phyloP scores from a whole-genome alignment of 768 basidiomycete species.

The Leccinum arenicola region DNA sequence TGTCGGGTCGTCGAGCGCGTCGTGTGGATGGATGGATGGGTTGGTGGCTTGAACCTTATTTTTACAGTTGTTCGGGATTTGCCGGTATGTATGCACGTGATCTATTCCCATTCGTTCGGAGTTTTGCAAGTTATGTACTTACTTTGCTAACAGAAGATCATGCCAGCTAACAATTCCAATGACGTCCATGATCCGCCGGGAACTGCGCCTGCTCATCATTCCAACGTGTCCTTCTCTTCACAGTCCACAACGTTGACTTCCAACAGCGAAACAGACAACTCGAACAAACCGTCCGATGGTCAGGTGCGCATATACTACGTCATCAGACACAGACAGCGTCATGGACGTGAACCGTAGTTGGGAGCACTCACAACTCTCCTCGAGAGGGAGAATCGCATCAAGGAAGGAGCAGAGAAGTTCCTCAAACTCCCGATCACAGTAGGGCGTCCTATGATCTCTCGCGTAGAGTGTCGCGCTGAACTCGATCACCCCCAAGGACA shows the following conservation, averaged over 20 bases:
- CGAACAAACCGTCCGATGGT: slow-evolving; percentile 23
- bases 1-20: slow-evolving; percentile 39
- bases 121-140: neutral
- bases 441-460: slow-evolving; percentile 12
- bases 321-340: neutral
- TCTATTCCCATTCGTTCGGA: neutral
- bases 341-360: slow-evolving; percentile 43
- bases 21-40: slow-evolving; percentile 25
- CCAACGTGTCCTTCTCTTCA: slow-evolving; percentile 30
- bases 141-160: slow-evolving; percentile 6
- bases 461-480: slow-evolving; percentile 9
- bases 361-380: slow-evolving; percentile 65
- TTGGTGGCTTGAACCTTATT: slow-evolving; percentile 34
- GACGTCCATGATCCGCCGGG: slow-evolving; percentile 27
- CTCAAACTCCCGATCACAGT: slow-evolving; percentile 65
- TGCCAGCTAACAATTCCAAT: slow-evolving; percentile 25
- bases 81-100: slow-evolving; percentile 11
- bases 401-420: slow-evolving; percentile 90
- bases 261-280: slow-evolving; percentile 23
- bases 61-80: slow-evolving; percentile 28
- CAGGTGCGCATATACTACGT: slow-evolving; percentile 24
- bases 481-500: slow-evolving; percentile 39
- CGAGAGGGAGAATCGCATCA: slow-evolving; percentile 76
- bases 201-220: slow-evolving; percentile 17
- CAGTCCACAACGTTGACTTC: slow-evolving; percentile 29